These are phyloP conservation scores for Trichosporon sp. DNA, from an alignment of 1,284 basidiomycete genomes.

Conservation along the genomic window DNA sequence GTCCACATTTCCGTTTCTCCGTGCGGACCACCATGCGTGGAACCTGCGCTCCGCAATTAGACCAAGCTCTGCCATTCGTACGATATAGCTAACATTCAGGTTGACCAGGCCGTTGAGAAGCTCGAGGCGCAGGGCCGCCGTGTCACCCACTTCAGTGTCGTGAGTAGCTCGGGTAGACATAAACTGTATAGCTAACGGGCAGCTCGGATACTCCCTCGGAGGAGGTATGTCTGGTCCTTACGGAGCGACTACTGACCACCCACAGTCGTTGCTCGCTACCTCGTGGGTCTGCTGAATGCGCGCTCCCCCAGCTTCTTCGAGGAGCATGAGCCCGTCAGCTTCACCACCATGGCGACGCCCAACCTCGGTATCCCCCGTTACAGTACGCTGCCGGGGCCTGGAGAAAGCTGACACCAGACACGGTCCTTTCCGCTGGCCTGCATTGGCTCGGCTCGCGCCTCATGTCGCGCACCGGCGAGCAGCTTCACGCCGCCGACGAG, in stretches of 20 bases:
- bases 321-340: conserved; percentile 42
- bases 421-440: conserved; percentile 65
- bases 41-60: background rate
- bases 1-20: background rate
- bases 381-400: conserved; percentile 36
- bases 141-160: conserved; percentile 48
- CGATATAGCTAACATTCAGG: conserved; percentile 28
- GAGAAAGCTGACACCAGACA: conserved; percentile 35
- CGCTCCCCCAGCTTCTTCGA: conserved; percentile 52
- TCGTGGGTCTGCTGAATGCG: conserved; percentile 50
- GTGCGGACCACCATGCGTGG: background rate
- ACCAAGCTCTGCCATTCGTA: background rate
- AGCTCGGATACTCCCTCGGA: conserved; percentile 55
- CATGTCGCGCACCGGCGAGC: conserved; percentile 80
- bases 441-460: conserved; percentile 69
- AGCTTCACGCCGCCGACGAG: conserved; percentile 73
- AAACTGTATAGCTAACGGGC: conserved; percentile 16
- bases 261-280: conserved; percentile 53
- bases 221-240: conserved; percentile 42
- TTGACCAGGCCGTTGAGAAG: conserved; percentile 45
- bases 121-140: conserved; percentile 42
- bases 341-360: conserved; percentile 53
- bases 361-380: conserved; percentile 49
- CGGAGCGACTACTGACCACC: background rate
- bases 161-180: conserved; percentile 28